These are phyloP conservation scores for Akanthomyces lecanii DNA, from an alignment of 2,329 filamentous ascomycete species.

Conservation along the genomic window DNA sequence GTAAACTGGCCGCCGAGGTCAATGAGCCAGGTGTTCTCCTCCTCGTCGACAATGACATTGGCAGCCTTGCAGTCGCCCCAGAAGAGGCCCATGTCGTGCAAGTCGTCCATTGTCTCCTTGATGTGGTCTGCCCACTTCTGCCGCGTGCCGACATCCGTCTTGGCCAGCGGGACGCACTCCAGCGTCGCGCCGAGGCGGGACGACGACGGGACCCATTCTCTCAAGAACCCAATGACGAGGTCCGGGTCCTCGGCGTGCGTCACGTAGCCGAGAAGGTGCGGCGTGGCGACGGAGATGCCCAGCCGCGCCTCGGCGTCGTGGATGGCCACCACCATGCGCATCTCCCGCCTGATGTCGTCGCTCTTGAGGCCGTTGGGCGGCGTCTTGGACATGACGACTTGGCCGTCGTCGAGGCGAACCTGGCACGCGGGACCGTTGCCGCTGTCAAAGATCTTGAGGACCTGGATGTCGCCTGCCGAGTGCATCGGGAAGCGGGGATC, in stretches of 20 bases:
- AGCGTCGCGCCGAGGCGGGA: neutral
- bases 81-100: neutral
- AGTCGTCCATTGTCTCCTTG: neutral
- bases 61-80: slow-evolving; percentile 1
- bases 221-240: neutral
- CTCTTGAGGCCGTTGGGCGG: no score
- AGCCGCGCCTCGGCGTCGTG: no score
- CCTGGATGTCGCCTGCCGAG: neutral
- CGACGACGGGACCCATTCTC: neutral
- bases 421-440: no score
- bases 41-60: neutral
- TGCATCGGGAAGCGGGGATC: neutral
- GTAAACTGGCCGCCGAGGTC: neutral
- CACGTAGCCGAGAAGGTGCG: no score
- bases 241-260: no score
- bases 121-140: slow-evolving; percentile 1
- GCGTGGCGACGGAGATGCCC: no score
- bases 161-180: neutral
- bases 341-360: no score
- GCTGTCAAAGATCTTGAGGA: no score
- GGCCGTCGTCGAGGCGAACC: no score
- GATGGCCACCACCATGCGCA: no score
- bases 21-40: neutral
- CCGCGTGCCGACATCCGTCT: neutral
- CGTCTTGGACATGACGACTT: no score